Conservation (phyloP, 495 filamentous ascomycete genomes). For the Clavariopsis aquatica region DNA sequence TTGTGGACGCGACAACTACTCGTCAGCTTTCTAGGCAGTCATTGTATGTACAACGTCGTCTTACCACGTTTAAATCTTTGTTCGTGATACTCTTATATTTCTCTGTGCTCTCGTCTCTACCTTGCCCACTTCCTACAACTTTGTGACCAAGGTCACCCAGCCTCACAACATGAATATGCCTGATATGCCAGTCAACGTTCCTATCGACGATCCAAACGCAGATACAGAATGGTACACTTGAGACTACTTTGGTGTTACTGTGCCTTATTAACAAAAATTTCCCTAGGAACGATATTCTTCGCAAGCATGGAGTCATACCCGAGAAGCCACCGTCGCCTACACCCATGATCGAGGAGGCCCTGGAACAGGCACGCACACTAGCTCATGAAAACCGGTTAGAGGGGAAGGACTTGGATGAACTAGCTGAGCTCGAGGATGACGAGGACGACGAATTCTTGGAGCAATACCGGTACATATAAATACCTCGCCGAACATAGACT, state of each 20-base stretch:
- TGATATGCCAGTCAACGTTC: slow-evolving; percentile 74
- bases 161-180: slow-evolving; percentile 23
- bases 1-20: neutral
- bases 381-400: slow-evolving; percentile 90
- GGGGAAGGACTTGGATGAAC: slow-evolving; percentile 88
- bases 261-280: neutral
- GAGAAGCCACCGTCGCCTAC: slow-evolving; percentile 95
- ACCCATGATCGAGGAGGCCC: slow-evolving; percentile 92
- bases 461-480: slow-evolving; percentile 62
- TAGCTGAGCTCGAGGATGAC: slow-evolving; percentile 92
- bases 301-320: slow-evolving; percentile 92
- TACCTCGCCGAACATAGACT: slow-evolving; percentile 31
- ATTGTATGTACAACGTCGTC: slow-evolving; percentile 2
- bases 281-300: slow-evolving; percentile 94
- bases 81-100: too few relatives aligned
- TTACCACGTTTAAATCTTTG: neutral
- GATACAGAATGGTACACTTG: slow-evolving; percentile 88
- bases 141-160: neutral
- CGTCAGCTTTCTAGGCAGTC: neutral
- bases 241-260: neutral
- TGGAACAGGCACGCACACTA: slow-evolving; percentile 73
- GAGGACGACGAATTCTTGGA: slow-evolving; percentile 90
- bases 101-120: neutral
- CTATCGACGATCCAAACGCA: slow-evolving; percentile 91
- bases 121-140: neutral